phyloP scores from a whole-genome alignment of 23 red algal genomes.

The Gracilaria vermiculophylla region DNA sequence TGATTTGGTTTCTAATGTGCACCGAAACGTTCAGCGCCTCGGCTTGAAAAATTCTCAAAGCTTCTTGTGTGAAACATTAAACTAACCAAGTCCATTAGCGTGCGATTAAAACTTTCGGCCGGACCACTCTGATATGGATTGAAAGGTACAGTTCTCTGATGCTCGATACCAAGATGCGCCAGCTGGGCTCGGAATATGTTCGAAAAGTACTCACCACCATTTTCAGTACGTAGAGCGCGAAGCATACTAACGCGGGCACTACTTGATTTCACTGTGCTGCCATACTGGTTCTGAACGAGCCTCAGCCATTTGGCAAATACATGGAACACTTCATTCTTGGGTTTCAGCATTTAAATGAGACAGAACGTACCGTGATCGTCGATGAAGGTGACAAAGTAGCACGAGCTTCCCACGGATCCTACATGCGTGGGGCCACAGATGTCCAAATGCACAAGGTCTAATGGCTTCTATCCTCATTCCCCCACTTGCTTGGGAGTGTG shows the following conservation, averaged over 20 bases:
- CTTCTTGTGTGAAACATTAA: conserved; percentile 26
- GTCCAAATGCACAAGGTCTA: too few species aligned
- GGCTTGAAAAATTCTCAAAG: neutral
- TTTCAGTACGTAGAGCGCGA: conserved; percentile 29
- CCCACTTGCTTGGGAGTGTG: too few species aligned
- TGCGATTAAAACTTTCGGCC: conserved; percentile 22
- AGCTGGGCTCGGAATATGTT: neutral
- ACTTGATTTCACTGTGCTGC: neutral
- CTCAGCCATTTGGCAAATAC: neutral
- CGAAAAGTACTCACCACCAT: conserved; percentile 33
- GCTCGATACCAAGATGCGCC: neutral
- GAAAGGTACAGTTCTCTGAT: conserved; percentile 18
- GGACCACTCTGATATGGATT: conserved; percentile 33
- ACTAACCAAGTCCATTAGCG: conserved; percentile 18
- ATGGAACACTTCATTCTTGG: conserved; percentile 17
- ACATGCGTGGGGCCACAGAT: too few species aligned
- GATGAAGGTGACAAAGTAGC: too few species aligned
- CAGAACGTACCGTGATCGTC: too few species aligned
- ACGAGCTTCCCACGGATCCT: too few species aligned
- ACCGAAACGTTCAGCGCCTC: conserved; percentile 3
- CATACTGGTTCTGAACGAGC: conserved; percentile 7
- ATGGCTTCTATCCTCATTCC: too few species aligned
- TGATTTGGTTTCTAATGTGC: neutral
- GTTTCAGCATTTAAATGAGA: conserved; percentile 23
- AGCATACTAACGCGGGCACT: neutral